These are phyloP conservation scores for Xylaria sp. DNA, from an alignment of 2,329 filamentous ascomycete genomes.

Conservation along the genomic window DNA sequence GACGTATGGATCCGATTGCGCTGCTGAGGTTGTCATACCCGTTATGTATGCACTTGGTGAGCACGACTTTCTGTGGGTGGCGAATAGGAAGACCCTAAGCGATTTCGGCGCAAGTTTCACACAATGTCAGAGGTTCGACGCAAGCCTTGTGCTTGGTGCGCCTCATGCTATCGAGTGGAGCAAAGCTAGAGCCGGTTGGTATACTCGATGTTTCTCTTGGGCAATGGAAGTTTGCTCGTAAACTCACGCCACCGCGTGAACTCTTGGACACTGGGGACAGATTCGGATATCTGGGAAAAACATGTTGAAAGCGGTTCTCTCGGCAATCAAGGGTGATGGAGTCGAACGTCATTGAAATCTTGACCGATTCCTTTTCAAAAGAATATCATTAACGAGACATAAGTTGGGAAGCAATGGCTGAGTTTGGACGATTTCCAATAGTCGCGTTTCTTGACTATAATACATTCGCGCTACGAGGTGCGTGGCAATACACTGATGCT, in stretches of 20 bases:
- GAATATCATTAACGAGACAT: not conserved
- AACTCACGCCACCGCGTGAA: not conserved
- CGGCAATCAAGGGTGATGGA: not conserved
- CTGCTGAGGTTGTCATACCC: not conserved
- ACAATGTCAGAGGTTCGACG: not conserved
- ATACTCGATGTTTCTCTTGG: not conserved
- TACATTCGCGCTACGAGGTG: not conserved
- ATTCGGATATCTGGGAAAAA: not conserved
- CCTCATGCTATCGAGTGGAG: not conserved
- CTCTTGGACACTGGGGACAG: not conserved
- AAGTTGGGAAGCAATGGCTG: not conserved
- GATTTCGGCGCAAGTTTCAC: not conserved
- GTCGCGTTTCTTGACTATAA: too few species aligned
- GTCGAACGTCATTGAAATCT: not conserved
- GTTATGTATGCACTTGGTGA: not conserved
- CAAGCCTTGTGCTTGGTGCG: not conserved
- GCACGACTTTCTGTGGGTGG: not conserved
- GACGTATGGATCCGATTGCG: not conserved
- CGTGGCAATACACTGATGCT: not conserved
- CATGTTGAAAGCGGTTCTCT: not conserved
- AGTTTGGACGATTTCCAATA: not conserved
- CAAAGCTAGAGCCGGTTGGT: not conserved
- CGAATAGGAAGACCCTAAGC: not conserved
- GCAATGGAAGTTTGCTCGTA: not conserved
- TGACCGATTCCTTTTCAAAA: not conserved